Conservation (phyloP, 148 eudicot species). For the Agrostemma githago region DNA sequence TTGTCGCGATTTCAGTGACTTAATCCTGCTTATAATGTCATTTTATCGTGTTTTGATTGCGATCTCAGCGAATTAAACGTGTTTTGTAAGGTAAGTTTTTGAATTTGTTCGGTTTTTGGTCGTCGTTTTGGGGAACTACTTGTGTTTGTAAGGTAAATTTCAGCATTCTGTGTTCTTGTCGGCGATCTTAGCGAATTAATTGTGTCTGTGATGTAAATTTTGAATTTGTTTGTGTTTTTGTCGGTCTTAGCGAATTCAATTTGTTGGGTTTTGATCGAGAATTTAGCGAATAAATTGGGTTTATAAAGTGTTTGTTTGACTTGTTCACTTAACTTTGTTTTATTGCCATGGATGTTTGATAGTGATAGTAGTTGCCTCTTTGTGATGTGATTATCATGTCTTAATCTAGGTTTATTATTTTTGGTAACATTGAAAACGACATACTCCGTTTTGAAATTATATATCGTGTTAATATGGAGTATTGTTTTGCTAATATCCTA, state of each 20-base stretch:
- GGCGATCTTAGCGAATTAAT: background rate
- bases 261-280: background rate
- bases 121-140: background rate
- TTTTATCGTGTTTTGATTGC: background rate
- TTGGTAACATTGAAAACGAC: background rate
- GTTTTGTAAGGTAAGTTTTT: background rate
- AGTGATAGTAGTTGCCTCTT: background rate
- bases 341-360: background rate
- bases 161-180: background rate
- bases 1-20: background rate
- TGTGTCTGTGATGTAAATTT: background rate
- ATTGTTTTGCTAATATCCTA: background rate
- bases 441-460: too few relatives aligned
- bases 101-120: background rate
- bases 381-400: background rate
- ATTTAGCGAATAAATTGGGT: background rate
- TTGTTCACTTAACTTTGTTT: slow-evolving; percentile 9
- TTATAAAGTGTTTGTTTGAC: background rate
- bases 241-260: background rate
- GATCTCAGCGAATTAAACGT: background rate
- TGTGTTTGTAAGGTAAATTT: background rate
- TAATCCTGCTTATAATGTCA: too few relatives aligned
- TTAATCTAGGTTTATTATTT: background rate
- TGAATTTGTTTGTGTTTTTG: background rate
- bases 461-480: background rate